phyloP scores from a whole-genome alignment of 2,329 filamentous ascomycete species.

The Nannizzia gypsea region DNA sequence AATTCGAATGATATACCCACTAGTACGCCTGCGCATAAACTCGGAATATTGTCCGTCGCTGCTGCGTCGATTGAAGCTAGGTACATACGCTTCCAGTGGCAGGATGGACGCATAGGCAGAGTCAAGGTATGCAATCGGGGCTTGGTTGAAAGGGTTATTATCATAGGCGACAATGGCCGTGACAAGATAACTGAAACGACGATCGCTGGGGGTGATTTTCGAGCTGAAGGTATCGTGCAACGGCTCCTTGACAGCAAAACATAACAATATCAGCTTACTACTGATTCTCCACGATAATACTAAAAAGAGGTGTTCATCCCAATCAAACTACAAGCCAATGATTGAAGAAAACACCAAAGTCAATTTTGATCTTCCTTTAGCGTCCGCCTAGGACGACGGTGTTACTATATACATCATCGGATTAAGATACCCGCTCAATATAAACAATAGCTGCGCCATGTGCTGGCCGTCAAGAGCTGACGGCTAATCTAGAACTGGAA shows the following conservation, averaged over 20 bases:
- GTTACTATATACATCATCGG: neutral
- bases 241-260: slow-evolving; percentile 16
- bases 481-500: neutral
- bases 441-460: neutral
- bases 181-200: slow-evolving; percentile 28
- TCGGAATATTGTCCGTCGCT: slow-evolving; percentile 27
- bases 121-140: slow-evolving; percentile 33
- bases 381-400: neutral
- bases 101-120: slow-evolving; percentile 33
- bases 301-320: no score
- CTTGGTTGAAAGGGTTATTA: slow-evolving; percentile 31
- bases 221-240: slow-evolving; percentile 26
- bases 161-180: slow-evolving; percentile 30
- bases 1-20: neutral
- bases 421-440: neutral
- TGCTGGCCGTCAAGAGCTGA: neutral
- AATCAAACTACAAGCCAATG: no score
- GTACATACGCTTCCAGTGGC: slow-evolving; percentile 35
- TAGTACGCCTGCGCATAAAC: slow-evolving; percentile 13
- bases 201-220: slow-evolving; percentile 25
- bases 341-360: no score
- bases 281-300: no score
- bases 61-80: slow-evolving; percentile 29
- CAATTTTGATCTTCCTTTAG: neutral
- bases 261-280: neutral